A percentile compares a stretch with the other conserved stretches of the same genome.
These are phyloP conservation scores for Ceratobasidium theobromae DNA, from an alignment of 1,284 basidiomycete species.

Conservation along the genomic window DNA sequence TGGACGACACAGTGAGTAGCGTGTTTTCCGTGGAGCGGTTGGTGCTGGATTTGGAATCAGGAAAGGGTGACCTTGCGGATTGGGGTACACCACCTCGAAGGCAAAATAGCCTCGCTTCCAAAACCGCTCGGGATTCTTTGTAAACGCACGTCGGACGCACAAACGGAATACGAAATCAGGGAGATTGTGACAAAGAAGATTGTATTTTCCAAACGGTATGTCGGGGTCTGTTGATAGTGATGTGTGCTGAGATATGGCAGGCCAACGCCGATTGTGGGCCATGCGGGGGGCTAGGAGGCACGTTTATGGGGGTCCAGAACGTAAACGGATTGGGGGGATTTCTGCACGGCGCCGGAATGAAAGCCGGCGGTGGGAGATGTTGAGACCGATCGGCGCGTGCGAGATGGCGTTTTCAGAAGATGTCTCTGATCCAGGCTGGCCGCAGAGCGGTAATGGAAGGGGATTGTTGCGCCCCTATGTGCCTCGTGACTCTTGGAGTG, in stretches of 20 bases:
- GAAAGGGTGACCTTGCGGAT: constrained; percentile 78
- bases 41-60: too few relatives aligned
- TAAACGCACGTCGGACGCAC: constrained; percentile 42
- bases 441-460: too few relatives aligned
- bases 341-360: neutral
- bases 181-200: constrained; percentile 73
- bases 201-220: constrained; percentile 73
- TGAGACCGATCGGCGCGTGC: neutral
- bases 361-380: neutral
- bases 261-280: constrained; percentile 29
- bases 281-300: neutral
- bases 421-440: too few relatives aligned
- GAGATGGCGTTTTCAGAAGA: too few relatives aligned
- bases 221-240: too few relatives aligned
- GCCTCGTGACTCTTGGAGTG: neutral
- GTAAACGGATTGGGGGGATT: neutral
- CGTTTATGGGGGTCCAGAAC: too few relatives aligned
- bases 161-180: constrained; percentile 39
- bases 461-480: too few relatives aligned
- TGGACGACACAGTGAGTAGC: constrained; percentile 50
- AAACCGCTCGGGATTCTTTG: constrained; percentile 76
- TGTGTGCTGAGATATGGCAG: too few relatives aligned
- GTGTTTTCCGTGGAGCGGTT: neutral
- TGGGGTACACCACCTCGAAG: constrained; percentile 87
- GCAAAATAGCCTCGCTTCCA: constrained; percentile 71